These are phyloP conservation scores for Colletotrichum sansevieriae DNA, from an alignment of 2,329 filamentous ascomycete genomes.

Conservation along the genomic window DNA sequence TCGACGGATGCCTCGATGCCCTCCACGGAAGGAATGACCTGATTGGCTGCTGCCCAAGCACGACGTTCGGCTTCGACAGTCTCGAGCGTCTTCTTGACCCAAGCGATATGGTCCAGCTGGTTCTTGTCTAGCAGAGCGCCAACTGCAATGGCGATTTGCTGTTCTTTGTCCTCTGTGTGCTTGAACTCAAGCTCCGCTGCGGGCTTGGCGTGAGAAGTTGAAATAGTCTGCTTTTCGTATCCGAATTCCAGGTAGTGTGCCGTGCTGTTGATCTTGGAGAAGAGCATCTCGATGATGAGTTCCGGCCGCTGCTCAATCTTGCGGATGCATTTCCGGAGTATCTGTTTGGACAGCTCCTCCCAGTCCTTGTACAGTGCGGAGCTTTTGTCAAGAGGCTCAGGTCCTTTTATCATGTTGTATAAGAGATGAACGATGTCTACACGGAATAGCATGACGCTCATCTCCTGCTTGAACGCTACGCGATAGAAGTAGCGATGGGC, in stretches of 20 bases:
- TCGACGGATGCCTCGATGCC: constrained; percentile 41
- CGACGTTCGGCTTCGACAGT: constrained; percentile 79
- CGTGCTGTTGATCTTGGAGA: constrained; percentile 89
- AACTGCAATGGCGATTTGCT: constrained; percentile 84
- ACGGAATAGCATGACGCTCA: constrained; percentile 88
- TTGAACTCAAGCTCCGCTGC: constrained; percentile 89
- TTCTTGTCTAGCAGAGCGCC: constrained; percentile 84
- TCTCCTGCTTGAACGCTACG: constrained; percentile 93
- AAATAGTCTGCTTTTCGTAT: constrained; percentile 81
- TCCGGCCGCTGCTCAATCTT: constrained; percentile 89
- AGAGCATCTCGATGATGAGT: constrained; percentile 90
- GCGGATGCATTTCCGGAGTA: constrained; percentile 84
- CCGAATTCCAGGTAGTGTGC: constrained; percentile 92
- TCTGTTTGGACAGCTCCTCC: constrained; percentile 88
- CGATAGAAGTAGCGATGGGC: constrained; percentile 95
- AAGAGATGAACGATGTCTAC: constrained; percentile 92
- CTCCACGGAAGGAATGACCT: constrained; percentile 65
- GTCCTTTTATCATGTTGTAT: constrained; percentile 92
- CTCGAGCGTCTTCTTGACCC: constrained; percentile 80
- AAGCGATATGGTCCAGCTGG: constrained; percentile 80
- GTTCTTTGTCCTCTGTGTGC: constrained; percentile 73
- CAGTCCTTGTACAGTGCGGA: constrained; percentile 84
- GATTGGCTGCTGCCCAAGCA: constrained; percentile 81
- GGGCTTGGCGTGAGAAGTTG: constrained; percentile 71
- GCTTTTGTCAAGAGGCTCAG: constrained; percentile 77